Base-by-base conservation (phyloP, 2,329 filamentous ascomycete species). In the Huntiella savannae region DNA sequence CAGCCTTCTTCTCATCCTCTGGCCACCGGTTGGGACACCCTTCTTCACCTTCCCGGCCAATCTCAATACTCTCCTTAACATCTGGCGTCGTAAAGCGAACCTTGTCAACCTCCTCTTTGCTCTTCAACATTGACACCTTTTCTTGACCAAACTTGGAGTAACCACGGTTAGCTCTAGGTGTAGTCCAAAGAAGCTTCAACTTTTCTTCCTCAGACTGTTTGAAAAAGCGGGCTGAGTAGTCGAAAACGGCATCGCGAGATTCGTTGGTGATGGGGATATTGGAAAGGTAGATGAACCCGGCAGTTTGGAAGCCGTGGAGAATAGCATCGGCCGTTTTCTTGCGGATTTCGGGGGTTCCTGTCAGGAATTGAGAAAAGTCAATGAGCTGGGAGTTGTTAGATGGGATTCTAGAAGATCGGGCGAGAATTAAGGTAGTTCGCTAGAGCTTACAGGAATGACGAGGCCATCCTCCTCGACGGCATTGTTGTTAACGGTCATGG, bases 271-370 rank as follows among this genome's bases (percentile, higher is more conserved):
- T 79, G 36, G 80, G 73, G 53, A 88, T 78, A 60, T 88, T 82
- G 54, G 78, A 78, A 35, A 93, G 73, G 62, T 94, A 94, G 57
- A 95, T 73, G 66, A 95, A 94, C 48, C 87, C 87, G 2, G 86
- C 82, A 1, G 73, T 79, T 55, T 86, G 81, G 65, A 95, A 93
- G 37, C 83, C 86, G 45, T 75, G 58, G 10, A 88, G 75, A 53
- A 94, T 77, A 36, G 79, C 74, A 45, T 75, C 62, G 16, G 85
- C 86, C 1, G 82, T 76, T 38, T 70, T 62, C 43, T 69, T 64
- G 54, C 79, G 80, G 53, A 80, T 66, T 7, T 67, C 55, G 0
- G 71, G 63, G 15, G 70, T 68, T 33, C 80, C 80, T 48, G 69
- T 61, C 17, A 83, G 72, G 60, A 87, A 91, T 38, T 68, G 68